Conservation (phyloP, 768 basidiomycete genomes). For the Filobasidium wieringae region DNA sequence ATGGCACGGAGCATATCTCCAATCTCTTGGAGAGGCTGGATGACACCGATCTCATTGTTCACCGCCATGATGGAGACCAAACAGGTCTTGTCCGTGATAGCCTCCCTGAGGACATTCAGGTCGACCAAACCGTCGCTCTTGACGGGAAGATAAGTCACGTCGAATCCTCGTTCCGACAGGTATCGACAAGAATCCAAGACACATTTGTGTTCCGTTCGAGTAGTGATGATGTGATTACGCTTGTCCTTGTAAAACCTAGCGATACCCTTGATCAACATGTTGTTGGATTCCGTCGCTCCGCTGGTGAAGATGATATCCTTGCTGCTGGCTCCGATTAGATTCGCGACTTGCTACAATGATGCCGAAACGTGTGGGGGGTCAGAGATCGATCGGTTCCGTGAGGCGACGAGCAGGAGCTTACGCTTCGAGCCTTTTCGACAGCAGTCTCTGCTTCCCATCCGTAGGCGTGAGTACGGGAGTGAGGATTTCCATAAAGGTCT, state of each 20-base stretch:
- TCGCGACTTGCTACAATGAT: constrained; percentile 61
- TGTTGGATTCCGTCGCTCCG: constrained; percentile 95
- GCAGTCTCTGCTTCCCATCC: constrained; percentile 98
- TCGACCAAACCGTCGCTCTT: constrained; percentile 70
- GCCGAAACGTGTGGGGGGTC: neutral
- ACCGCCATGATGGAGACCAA: constrained; percentile 97
- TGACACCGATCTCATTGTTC: constrained; percentile 98
- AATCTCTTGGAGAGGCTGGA: constrained; percentile 92
- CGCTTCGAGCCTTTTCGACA: constrained; percentile 83
- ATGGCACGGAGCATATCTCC: constrained; percentile 57
- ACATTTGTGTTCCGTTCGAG: constrained; percentile 99
- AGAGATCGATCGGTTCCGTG: neutral
- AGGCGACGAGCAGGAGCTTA: constrained; percentile 31
- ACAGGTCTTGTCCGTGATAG: constrained; percentile 83
- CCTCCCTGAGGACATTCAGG: constrained; percentile 64
- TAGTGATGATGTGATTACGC: constrained; percentile 85
- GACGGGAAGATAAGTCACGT: constrained; percentile 94
- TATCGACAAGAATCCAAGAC: constrained; percentile 95
- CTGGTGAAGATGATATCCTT: constrained; percentile 98
- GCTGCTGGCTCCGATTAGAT: constrained; percentile 80
- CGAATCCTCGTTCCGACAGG: constrained; percentile 90
- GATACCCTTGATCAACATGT: constrained; percentile 93
- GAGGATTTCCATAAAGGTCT: constrained; percentile 94
- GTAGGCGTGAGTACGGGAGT: constrained; percentile 95
- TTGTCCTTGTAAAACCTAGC: constrained; percentile 90